Evolutionary conservation across 192 early-diverging fungal species (phyloP), one percentile per base, ranked within the genome.

Genomic region (Geosiphon pyriformis): DNA sequence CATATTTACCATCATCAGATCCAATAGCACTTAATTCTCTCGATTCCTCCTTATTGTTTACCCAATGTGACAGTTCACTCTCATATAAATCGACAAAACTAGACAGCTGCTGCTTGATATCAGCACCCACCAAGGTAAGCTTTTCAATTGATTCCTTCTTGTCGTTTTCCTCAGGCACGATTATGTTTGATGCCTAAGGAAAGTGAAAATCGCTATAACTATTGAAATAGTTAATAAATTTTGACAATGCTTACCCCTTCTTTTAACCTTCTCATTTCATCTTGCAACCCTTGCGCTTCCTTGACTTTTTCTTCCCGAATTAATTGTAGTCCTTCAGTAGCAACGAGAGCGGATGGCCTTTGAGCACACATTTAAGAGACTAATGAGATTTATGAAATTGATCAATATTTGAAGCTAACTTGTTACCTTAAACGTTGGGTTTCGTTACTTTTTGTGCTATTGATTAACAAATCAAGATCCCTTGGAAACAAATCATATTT

Each of bases 401-500:
- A n/a, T n/a, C n/a, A n/a, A n/a, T n/a, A n/a, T n/a, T n/a, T n/a
- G n/a, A n/a, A n/a, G n/a, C n/a, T n/a, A n/a, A n/a, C n/a, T n/a
- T n/a, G n/a, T n/a, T n/a, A n/a, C n/a, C n/a, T n/a, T n/a, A n/a
- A n/a, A n/a, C n/a, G n/a, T n/a, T n/a, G n/a, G n/a, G n/a, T n/a
- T n/a, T n/a, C n/a, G n/a, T n/a, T n/a, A n/a, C 37, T 42, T 42
- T 42, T 42, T 42, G 15, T 42, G 15, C 37, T 20, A 20, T 20
- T 52, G 4, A 52, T 4, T 29, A 63, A 31, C 29, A 51, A 32
- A 2, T 10, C 0, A 22, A 63, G 10, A 23, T 63, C 61, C 15
- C 8, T 51, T 23, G 61, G 48, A 63, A 63, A 63, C 11, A 63
- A 63, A 29, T 15, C 61, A 33, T 47, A 51, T 30, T 63, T 18